Conservation (phyloP, 2,329 filamentous ascomycete genomes). For the Diaporthe eres region DNA sequence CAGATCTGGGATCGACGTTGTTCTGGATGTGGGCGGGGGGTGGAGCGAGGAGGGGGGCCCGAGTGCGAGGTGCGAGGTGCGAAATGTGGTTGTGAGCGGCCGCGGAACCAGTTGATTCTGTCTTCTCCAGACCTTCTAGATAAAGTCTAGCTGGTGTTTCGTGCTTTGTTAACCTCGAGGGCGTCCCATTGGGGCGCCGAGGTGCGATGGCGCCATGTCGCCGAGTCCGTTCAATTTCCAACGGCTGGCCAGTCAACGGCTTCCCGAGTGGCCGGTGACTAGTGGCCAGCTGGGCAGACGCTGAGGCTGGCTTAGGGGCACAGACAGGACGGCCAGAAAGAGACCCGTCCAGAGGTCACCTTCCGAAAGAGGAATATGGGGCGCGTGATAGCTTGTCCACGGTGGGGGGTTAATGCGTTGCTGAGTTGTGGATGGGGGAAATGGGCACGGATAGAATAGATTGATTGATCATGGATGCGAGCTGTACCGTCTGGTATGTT, state of each 20-base stretch:
- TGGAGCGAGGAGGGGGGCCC: not conserved
- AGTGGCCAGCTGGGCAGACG: not conserved
- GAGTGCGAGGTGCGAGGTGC: not conserved
- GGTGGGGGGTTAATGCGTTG: not conserved
- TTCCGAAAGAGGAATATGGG: constrained; percentile 23
- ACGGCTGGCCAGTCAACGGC: constrained; percentile 5
- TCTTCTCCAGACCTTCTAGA: constrained; percentile 11
- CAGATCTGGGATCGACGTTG: constrained; percentile 32
- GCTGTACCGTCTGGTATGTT: too few species aligned
- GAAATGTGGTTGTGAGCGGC: not conserved
- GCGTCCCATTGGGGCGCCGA: not conserved
- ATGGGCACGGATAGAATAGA: not conserved
- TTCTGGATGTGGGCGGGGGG: not conserved
- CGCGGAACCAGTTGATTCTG: not conserved
- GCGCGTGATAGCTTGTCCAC: not conserved
- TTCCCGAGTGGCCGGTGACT: not conserved
- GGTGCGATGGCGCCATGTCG: not conserved
- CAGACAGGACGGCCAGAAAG: constrained; percentile 7
- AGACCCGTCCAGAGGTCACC: constrained; percentile 19
- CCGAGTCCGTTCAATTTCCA: constrained; percentile 18
- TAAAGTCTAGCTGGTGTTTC: constrained; percentile 9
- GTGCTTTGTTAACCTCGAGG: not conserved
- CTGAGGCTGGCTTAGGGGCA: not conserved
- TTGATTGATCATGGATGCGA: not conserved
- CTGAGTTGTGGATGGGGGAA: not conserved